Conservation (phyloP, 2,329 filamentous ascomycete species). For the Trichoderma simmonsii region DNA sequence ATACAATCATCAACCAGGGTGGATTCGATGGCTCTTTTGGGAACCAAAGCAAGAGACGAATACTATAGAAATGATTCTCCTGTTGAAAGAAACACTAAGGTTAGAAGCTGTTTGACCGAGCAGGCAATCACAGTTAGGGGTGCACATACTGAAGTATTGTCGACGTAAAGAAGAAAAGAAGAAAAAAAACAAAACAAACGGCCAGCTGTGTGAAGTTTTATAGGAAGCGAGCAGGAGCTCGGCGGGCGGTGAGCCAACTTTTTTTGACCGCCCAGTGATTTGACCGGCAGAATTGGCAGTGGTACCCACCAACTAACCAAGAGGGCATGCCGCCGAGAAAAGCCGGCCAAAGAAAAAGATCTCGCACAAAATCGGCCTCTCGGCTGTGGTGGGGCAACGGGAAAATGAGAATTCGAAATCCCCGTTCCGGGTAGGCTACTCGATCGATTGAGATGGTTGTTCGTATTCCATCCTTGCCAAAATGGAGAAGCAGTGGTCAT, state of each 20-base stretch:
- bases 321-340: background rate
- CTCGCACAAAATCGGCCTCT: background rate
- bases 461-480: background rate
- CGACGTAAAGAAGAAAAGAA: slow-evolving; percentile 57
- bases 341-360: background rate
- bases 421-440: background rate
- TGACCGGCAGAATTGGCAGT: slow-evolving; percentile 3
- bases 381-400: background rate
- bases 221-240: background rate
- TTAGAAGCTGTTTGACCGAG: slow-evolving; percentile 22
- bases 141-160: slow-evolving; percentile 57
- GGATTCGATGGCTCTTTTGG: slow-evolving; percentile 88
- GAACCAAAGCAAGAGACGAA: slow-evolving; percentile 88
- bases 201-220: slow-evolving; percentile 34
- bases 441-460: background rate
- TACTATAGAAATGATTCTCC: slow-evolving; percentile 99
- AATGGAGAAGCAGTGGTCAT: background rate
- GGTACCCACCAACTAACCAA: background rate
- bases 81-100: slow-evolving; percentile 27
- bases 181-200: slow-evolving; percentile 39
- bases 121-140: slow-evolving; percentile 31
- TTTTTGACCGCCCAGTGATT: slow-evolving; percentile 16
- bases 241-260: slow-evolving; percentile 9
- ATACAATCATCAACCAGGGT: slow-evolving; percentile 91
- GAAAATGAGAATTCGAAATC: background rate